Evolutionary conservation across 2,329 filamentous ascomycete species (phyloP).

Genomic region (Fulvia fulva): DNA sequence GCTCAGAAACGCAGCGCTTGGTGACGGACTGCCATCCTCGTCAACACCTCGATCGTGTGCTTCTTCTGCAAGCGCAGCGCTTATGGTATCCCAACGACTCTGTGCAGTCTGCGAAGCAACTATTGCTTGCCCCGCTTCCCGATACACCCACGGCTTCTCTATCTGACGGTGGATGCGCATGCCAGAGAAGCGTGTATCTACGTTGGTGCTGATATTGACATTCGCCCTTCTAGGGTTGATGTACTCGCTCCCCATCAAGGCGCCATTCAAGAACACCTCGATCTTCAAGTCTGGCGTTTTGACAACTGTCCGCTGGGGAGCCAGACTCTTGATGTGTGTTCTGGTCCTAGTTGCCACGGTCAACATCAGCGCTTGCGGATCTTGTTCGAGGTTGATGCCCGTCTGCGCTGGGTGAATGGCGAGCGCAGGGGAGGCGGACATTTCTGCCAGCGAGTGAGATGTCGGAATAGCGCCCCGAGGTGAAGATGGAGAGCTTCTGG

Average conservation of each 20-base stretch:
- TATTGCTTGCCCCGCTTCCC: slow-evolving; percentile 19
- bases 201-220: slow-evolving; percentile 1
- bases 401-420: not conserved
- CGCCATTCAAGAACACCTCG: slow-evolving; percentile 48
- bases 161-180: slow-evolving; percentile 36
- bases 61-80: slow-evolving; percentile 32
- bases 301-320: not conserved
- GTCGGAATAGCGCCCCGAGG: not conserved
- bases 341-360: slow-evolving; percentile 8
- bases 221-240: slow-evolving; percentile 16
- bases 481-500: not conserved
- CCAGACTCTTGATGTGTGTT: not conserved
- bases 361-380: slow-evolving; percentile 12
- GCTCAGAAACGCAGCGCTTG: slow-evolving; percentile 38
- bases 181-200: slow-evolving; percentile 34
- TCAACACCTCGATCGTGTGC: slow-evolving; percentile 35
- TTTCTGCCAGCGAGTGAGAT: not conserved
- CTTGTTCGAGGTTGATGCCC: not conserved
- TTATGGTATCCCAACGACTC: slow-evolving; percentile 37
- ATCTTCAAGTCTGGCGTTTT: slow-evolving; percentile 38
- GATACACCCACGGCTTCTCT: slow-evolving; percentile 45
- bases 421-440: not conserved
- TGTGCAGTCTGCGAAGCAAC: slow-evolving; percentile 11
- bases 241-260: slow-evolving; percentile 32
- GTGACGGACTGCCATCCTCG: slow-evolving; percentile 30